Percentiles rank a stretch among this genome's conserved stretches.
phyloP scores from a whole-genome alignment of 306 rosid species.

The Prunus mira region DNA sequence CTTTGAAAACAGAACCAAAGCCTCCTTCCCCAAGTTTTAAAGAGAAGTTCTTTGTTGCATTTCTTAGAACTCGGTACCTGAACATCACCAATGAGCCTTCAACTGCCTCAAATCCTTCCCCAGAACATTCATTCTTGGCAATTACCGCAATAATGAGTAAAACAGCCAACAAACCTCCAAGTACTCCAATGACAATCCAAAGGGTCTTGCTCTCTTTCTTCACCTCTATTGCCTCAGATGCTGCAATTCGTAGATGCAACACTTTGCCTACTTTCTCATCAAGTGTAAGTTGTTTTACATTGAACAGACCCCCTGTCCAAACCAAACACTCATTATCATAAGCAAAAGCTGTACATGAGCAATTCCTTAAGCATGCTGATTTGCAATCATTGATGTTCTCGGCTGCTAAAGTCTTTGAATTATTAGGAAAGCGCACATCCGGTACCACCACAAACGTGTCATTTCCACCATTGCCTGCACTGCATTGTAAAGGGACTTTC shows the following conservation, averaged over 20 bases:
- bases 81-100: conserved; percentile 36
- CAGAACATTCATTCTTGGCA: neutral
- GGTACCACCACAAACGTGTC: conserved; percentile 3
- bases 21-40: conserved; percentile 42
- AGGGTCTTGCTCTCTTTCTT: neutral
- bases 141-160: conserved; percentile 6
- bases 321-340: conserved; percentile 6
- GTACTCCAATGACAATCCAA: conserved; percentile 5
- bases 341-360: conserved; percentile 29
- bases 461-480: neutral
- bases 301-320: conserved; percentile 9
- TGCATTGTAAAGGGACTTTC: conserved; percentile 12
- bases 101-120: conserved; percentile 1
- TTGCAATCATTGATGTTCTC: conserved; percentile 3
- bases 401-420: neutral
- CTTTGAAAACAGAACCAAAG: conserved; percentile 46
- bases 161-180: neutral
- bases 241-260: conserved; percentile 12
- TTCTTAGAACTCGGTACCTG: conserved; percentile 21
- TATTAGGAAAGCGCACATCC: neutral
- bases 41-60: conserved; percentile 40
- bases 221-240: neutral
- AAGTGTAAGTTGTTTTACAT: neutral
- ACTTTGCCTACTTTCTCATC: neutral
- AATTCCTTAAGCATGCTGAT: conserved; percentile 22